A percentile compares a stretch with the other conserved stretches of the same genome.
Evolutionary conservation across 305 asterid genomes (phyloP).

Genomic region (Rubia peregrina): DNA sequence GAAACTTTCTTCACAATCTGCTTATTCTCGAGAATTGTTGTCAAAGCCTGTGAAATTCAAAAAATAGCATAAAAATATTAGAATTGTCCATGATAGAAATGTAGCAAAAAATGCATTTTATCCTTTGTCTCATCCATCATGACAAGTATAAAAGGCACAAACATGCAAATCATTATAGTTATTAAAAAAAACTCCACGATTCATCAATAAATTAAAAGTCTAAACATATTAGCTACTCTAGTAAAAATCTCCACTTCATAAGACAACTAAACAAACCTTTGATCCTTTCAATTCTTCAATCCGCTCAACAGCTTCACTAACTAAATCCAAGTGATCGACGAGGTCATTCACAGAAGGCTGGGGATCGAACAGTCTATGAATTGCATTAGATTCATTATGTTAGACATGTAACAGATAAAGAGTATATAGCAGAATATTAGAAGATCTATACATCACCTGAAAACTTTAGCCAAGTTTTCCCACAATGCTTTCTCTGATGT

Average conservation of each 20-base stretch:
- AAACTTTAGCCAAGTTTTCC: slow-evolving; percentile 58
- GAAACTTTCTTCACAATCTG: slow-evolving; percentile 39
- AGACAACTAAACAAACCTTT: slow-evolving; percentile 41
- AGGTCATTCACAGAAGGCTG: slow-evolving; percentile 73
- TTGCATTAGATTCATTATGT: slow-evolving; percentile 16
- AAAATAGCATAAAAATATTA: slow-evolving; percentile 1
- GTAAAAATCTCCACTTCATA: background rate
- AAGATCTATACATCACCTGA: slow-evolving; percentile 49
- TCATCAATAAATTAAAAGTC: background rate
- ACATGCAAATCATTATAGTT: background rate
- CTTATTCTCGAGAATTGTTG: slow-evolving; percentile 48
- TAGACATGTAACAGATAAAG: background rate
- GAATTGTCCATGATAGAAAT: background rate
- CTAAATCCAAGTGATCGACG: slow-evolving; percentile 43
- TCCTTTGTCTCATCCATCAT: background rate
- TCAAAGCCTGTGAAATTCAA: slow-evolving; percentile 43
- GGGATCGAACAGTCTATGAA: slow-evolving; percentile 48
- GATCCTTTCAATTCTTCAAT: slow-evolving; percentile 53
- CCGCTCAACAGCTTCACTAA: slow-evolving; percentile 53
- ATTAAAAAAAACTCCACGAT: background rate
- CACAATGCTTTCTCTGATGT: slow-evolving; percentile 52
- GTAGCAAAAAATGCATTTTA: background rate
- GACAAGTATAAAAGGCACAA: background rate
- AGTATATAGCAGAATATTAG: slow-evolving; percentile 6
- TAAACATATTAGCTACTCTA: background rate